A percentile compares a stretch with the other conserved stretches of the same genome.
phyloP scores from a whole-genome alignment of 1,284 basidiomycete species.

The Kwoniella shivajii region DNA sequence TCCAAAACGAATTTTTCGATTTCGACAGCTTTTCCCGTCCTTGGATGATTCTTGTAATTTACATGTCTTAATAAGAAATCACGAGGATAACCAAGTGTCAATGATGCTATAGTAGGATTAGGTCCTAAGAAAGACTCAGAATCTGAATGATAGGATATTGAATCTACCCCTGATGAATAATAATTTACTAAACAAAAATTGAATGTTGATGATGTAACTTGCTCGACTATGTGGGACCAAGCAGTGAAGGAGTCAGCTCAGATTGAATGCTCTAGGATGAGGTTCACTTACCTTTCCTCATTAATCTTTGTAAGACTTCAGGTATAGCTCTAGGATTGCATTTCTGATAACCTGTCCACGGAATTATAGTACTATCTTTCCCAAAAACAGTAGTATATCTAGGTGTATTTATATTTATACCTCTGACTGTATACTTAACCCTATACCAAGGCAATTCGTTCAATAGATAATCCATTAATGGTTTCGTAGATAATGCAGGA shows the following conservation, averaged over 20 bases:
- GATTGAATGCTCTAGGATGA: no score
- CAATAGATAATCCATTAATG: slow-evolving; percentile 41
- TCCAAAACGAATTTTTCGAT: slow-evolving; percentile 45
- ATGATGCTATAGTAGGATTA: slow-evolving; percentile 50
- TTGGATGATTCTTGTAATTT: slow-evolving; percentile 27
- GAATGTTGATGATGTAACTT: slow-evolving; percentile 43
- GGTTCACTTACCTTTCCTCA: slow-evolving; percentile 30
- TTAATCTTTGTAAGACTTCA: slow-evolving; percentile 30
- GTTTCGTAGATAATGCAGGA: slow-evolving; percentile 10
- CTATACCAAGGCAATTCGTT: slow-evolving; percentile 48
- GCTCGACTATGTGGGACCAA: slow-evolving; percentile 30
- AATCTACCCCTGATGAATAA: slow-evolving; percentile 52
- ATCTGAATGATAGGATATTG: slow-evolving; percentile 53
- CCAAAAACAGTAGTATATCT: slow-evolving; percentile 51
- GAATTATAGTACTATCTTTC: slow-evolving; percentile 39
- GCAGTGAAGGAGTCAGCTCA: not conserved
- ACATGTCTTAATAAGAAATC: slow-evolving; percentile 52
- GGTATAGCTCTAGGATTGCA: slow-evolving; percentile 40
- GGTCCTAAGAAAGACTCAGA: slow-evolving; percentile 52
- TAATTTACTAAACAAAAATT: slow-evolving; percentile 51
- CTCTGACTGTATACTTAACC: slow-evolving; percentile 43
- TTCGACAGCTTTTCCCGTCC: slow-evolving; percentile 21
- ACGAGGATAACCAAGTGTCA: slow-evolving; percentile 47
- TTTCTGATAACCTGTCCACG: slow-evolving; percentile 36
- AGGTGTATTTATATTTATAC: slow-evolving; percentile 46